phyloP scores from a whole-genome alignment of 768 basidiomycete genomes.

The Macrocybe gigantea region DNA sequence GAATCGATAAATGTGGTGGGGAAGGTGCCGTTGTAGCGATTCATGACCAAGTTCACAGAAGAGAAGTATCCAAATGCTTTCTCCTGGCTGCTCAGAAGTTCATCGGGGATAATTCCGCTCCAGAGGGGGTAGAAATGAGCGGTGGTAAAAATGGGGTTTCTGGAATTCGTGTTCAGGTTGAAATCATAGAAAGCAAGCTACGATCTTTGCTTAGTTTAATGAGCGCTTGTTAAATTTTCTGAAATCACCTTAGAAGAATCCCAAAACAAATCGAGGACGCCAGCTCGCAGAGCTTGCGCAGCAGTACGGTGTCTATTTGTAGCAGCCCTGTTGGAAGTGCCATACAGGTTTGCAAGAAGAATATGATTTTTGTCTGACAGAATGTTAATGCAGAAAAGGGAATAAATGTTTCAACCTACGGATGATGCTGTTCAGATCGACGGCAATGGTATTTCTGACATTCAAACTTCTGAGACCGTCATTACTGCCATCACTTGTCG shows the following conservation, averaged over 20 bases:
- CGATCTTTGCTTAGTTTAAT: background rate
- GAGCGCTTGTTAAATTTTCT: background rate
- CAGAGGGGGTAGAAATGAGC: slow-evolving; percentile 85
- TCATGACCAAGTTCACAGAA: slow-evolving; percentile 70
- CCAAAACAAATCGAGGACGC: slow-evolving; percentile 86
- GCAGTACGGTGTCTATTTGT: slow-evolving; percentile 45
- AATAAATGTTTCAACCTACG: slow-evolving; percentile 40
- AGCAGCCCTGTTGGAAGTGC: slow-evolving; percentile 32
- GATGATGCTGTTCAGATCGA: slow-evolving; percentile 82
- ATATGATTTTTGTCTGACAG: slow-evolving; percentile 57
- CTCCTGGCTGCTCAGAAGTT: slow-evolving; percentile 47
- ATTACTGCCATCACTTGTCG: slow-evolving; percentile 27
- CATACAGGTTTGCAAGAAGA: slow-evolving; percentile 58
- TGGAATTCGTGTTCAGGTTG: slow-evolving; percentile 62
- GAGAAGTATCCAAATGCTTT: slow-evolving; percentile 72
- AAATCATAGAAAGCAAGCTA: slow-evolving; percentile 89
- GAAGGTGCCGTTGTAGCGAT: slow-evolving; percentile 83
- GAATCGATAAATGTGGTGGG: slow-evolving; percentile 75
- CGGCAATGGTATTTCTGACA: slow-evolving; percentile 59
- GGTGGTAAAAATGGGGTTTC: slow-evolving; percentile 61
- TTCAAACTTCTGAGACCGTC: slow-evolving; percentile 67
- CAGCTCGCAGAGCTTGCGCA: slow-evolving; percentile 55
- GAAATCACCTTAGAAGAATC: slow-evolving; percentile 51
- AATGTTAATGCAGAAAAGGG: background rate
- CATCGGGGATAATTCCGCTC: slow-evolving; percentile 78